Base-by-base conservation (phyloP, 2,329 filamentous ascomycete species). In the Botrytis porri region DNA sequence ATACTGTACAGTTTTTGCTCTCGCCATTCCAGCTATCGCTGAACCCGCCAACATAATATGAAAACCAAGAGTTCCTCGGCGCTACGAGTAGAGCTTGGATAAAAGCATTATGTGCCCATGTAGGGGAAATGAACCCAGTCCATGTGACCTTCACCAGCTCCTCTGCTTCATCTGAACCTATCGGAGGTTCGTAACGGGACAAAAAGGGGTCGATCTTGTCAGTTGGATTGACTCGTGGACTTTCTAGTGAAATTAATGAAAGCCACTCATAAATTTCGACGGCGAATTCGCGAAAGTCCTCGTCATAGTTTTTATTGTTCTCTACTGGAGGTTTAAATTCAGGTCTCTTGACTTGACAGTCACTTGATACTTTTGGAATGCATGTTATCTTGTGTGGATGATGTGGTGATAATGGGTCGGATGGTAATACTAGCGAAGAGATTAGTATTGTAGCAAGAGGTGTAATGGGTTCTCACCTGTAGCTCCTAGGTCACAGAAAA, bases 231-330 rank as follows among this genome's bases (percentile, higher is more conserved):
- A 95, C 80, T 37, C 92, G 85, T n/a, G 90, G 88, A 72, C 92
- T 93, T 16, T 85, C 82, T 0, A 94, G 84, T 18, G 87, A 85
- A 8, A 91, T 80, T n/a, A 97, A 82, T 3, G 90, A 90, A 0
- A 95, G 79, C 90, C 92, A 96, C 82, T 96, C 93, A 76, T 94
- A 89, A 20, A 91, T 79, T 29, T 90, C 89, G 0, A 86, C 84
- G 1, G 88, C 87, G 74, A 86, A 86, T 35, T 93, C 89, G 73
- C 92, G 89, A 51, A 93, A 84, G 12, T 87, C 86, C 60, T 84
- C 82, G 69, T 82, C 81, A 57, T 84, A 84, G 51, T 82, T 77
- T 2, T 80, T 75, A 70, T 76, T 73, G 39, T 64, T 79, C 25
- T 82, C 78, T 67, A 77, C 76, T 18, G 78, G 75, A 32, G 81